Conservation (phyloP, 1,284 basidiomycete species). For the Ceratobasidium theobromae region DNA sequence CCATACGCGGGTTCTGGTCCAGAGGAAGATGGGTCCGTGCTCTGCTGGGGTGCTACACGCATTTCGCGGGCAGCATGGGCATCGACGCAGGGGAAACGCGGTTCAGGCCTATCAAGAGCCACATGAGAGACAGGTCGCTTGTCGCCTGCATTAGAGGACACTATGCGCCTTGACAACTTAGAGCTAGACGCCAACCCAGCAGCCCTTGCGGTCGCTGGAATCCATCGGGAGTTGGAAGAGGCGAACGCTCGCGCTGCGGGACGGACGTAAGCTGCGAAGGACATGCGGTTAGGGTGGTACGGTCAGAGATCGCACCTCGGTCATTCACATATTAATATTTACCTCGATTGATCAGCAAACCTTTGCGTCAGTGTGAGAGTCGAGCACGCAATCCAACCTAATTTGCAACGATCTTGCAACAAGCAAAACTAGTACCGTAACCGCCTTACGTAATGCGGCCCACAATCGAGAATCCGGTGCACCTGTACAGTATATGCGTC, state of each 20-base stretch:
- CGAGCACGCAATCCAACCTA: slow-evolving; percentile 28
- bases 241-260: neutral
- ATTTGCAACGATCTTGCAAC: too few relatives aligned
- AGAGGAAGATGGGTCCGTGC: slow-evolving; percentile 33
- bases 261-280: neutral
- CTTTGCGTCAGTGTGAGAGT: slow-evolving; percentile 8
- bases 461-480: too few relatives aligned
- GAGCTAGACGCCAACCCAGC: neutral
- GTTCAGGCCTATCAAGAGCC: slow-evolving; percentile 7
- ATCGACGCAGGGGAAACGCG: slow-evolving; percentile 74
- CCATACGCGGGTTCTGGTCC: slow-evolving; percentile 79
- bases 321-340: too few relatives aligned
- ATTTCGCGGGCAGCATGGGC: slow-evolving; percentile 67
- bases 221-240: neutral
- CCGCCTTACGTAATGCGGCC: too few relatives aligned
- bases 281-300: too few relatives aligned
- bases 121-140: slow-evolving; percentile 20
- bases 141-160: slow-evolving; percentile 15
- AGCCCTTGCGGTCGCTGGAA: neutral
- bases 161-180: neutral
- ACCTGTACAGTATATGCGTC: too few relatives aligned
- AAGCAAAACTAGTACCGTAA: too few relatives aligned
- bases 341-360: slow-evolving; percentile 3
- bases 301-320: too few relatives aligned
- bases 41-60: slow-evolving; percentile 40